Conservation (phyloP, 202 grass and related monocot species). For the Panicum hallii region DNA sequence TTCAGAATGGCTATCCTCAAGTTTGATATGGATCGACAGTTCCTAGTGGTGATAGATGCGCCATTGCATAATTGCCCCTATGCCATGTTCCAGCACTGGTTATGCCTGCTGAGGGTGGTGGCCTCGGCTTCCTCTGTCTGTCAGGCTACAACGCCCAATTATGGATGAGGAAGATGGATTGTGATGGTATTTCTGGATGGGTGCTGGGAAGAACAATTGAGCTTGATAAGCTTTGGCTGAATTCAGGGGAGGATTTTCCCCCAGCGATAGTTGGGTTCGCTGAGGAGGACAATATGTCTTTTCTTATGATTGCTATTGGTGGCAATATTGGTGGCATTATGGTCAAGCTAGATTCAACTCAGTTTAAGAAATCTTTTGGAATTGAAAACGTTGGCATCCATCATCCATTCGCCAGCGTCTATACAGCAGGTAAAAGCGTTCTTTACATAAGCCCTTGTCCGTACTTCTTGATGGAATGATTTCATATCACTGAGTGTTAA, state of each 20-base stretch:
- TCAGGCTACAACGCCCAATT: not conserved
- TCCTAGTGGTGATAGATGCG: not conserved
- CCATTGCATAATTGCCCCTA: not conserved
- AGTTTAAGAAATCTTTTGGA: not conserved
- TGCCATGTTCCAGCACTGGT: not conserved
- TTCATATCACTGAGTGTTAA: not conserved
- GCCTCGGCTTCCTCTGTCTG: not conserved
- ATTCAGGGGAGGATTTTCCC: too few species aligned
- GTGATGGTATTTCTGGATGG: constrained; percentile 10
- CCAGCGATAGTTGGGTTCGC: not conserved
- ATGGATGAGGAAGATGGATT: not conserved
- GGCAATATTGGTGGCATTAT: not conserved
- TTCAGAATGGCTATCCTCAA: not conserved
- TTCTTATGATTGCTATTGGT: not conserved
- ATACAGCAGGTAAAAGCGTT: constrained; percentile 15
- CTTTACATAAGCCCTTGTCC: not conserved
- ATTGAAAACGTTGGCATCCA: accelerated
- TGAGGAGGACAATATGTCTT: not conserved
- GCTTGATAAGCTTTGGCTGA: not conserved
- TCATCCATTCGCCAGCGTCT: constrained; percentile 2
- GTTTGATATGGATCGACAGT: not conserved
- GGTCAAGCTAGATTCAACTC: constrained; percentile 15
- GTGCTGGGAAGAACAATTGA: constrained; percentile 23
- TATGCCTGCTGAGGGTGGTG: not conserved
- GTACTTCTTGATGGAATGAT: not conserved